Conservation (phyloP, 2,329 filamentous ascomycete species). For the Emmonsiellopsis sp. region DNA sequence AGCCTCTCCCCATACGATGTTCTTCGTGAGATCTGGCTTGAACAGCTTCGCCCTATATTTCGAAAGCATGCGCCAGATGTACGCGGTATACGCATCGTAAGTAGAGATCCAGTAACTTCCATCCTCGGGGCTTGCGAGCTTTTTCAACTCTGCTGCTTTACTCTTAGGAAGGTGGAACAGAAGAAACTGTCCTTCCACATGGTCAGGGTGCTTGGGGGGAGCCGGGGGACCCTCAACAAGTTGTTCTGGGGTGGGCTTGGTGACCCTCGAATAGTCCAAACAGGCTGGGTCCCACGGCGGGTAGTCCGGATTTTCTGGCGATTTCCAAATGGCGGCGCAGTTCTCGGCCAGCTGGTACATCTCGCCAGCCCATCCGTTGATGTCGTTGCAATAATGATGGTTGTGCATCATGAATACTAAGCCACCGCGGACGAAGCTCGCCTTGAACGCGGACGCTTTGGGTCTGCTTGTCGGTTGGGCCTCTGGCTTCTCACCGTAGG, state of each 20-base stretch:
- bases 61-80: conserved; percentile 33
- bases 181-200: conserved; percentile 16
- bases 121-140: conserved; percentile 23
- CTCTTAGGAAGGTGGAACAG: conserved; percentile 38
- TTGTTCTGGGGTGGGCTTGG: conserved; percentile 19
- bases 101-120: conserved; percentile 35
- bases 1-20: conserved; percentile 27
- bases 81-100: conserved; percentile 37
- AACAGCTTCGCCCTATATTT: conserved; percentile 26
- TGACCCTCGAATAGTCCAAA: conserved; percentile 28
- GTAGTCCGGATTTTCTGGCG: conserved; percentile 13
- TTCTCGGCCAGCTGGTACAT: conserved; percentile 36
- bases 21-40: conserved; percentile 19
- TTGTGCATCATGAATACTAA: conserved; percentile 34
- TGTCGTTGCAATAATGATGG: conserved; percentile 37
- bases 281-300: conserved; percentile 28
- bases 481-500: conserved; percentile 32
- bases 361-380: conserved; percentile 34
- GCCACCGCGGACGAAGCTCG: conserved; percentile 34
- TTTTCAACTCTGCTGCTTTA: conserved; percentile 34
- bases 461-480: conserved; percentile 26
- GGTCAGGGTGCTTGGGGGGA: conserved; percentile 21
- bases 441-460: conserved; percentile 29
- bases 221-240: conserved; percentile 22
- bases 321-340: conserved; percentile 22